phyloP scores from a whole-genome alignment of 495 filamentous ascomycete genomes.

The Sordaria brevicollis region DNA sequence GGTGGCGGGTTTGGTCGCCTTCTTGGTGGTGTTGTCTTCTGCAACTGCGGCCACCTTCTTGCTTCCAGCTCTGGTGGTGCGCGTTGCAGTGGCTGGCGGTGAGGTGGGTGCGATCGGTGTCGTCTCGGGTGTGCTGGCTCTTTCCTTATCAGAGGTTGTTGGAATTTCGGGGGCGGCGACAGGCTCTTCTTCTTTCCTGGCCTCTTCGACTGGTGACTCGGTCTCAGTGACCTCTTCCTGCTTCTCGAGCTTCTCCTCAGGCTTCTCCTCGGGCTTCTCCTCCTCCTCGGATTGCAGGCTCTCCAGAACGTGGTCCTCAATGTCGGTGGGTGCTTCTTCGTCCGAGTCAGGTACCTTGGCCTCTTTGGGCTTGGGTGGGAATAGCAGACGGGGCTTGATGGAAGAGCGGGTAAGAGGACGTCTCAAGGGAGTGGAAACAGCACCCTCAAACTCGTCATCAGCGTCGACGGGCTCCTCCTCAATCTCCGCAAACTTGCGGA shows the following conservation, averaged over 20 bases:
- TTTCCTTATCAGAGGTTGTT: not conserved
- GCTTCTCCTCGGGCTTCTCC: conserved; percentile 34
- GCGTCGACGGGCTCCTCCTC: conserved; percentile 21
- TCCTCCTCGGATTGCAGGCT: conserved; percentile 45
- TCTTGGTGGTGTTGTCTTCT: conserved; percentile 20
- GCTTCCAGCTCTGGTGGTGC: conserved; percentile 37
- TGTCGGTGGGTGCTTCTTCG: conserved; percentile 37
- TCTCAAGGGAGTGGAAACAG: conserved; percentile 35
- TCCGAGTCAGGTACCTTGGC: conserved; percentile 49
- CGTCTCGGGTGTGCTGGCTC: conserved; percentile 39
- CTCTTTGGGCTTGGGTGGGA: conserved; percentile 45
- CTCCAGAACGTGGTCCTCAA: conserved; percentile 39
- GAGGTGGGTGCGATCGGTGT: conserved; percentile 42
- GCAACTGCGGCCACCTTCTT: conserved; percentile 17
- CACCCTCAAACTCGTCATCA: conserved; percentile 32
- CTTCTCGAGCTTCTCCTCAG: conserved; percentile 18
- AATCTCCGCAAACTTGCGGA: conserved; percentile 49
- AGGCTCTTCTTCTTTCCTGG: not conserved
- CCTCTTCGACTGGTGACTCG: not conserved
- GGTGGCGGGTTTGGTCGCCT: conserved; percentile 8
- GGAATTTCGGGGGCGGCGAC: not conserved
- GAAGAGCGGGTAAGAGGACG: conserved; percentile 59
- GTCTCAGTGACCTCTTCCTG: not conserved
- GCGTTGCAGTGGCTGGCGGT: conserved; percentile 44
- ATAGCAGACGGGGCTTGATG: conserved; percentile 79